Evolutionary conservation across 441 rosid genomes (phyloP), one percentile per base, ranked within the genome.

Genomic region (Arabidopsis hybrid): DNA sequence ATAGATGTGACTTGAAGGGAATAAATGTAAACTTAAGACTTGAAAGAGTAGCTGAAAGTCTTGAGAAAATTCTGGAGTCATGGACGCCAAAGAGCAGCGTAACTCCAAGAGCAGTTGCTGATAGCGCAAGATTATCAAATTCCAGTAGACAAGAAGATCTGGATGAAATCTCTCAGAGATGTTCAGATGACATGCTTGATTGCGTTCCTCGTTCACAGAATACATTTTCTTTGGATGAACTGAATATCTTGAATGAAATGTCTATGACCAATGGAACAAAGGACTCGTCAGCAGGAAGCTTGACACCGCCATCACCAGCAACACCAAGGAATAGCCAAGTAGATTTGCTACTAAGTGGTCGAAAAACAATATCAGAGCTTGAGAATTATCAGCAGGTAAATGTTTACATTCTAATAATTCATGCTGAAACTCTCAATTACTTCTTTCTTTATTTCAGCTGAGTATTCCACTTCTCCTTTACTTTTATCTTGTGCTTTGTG

Each of bases 1-100:
- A 96, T 73, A 89, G 99, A 79, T 96, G 99, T 80, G 98, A 96
- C 83, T 78, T 93, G 85, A 96, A 96, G 83, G 95, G 97, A 61
- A 85, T 96, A 69, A 80, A 85, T 61, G 85, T 91, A 38, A 88
- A 93, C 69, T 88, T 89, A 76, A 84, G 98, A 60, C 92, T 96
- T 68, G 91, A 86, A 74, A 93, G 99, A 84, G 89, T 91, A 78
- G 96, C 91, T 55, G 97, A 93, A 69, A 89, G 98, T 61, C 91
- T 96, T 29, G 95, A 88, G 71, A 93, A 85, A 72, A 84, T 96
- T 81, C 63, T 91, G 76, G 93, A 87, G 73, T 86, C 96, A 26
- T 89, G 97, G 95, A 86, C 98, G 32, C 97, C 97, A 31, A 81
- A 79, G 74, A 56, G 88, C 73, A 83, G 82, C 18, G 86, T 43